These are phyloP conservation scores for Verticillium tricorpus DNA, from an alignment of 2,329 filamentous ascomycete species.

Conservation along the genomic window DNA sequence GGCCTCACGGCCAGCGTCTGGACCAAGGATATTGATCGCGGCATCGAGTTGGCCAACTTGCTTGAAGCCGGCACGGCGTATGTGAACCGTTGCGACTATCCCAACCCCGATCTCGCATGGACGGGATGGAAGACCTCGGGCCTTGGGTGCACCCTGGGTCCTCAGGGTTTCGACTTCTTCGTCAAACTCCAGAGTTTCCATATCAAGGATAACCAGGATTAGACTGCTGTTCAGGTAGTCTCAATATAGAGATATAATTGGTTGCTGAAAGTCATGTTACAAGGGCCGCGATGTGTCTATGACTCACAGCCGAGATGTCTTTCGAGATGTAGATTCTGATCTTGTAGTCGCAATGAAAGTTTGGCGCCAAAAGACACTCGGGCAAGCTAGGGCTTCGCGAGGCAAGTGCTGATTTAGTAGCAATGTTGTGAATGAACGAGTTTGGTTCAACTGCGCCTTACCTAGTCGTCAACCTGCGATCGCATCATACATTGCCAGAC, in stretches of 20 bases:
- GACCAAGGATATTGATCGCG: slow-evolving; percentile 78
- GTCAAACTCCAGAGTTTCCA: slow-evolving; percentile 95
- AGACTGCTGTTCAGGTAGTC: too few species aligned
- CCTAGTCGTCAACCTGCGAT: not conserved
- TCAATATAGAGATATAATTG: too few species aligned
- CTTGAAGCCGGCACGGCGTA: slow-evolving; percentile 94
- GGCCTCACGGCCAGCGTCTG: slow-evolving; percentile 92
- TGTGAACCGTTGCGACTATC: slow-evolving; percentile 89
- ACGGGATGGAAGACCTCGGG: slow-evolving; percentile 97
- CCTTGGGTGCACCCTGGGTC: slow-evolving; percentile 84
- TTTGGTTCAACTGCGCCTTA: too few species aligned
- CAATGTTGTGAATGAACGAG: too few species aligned
- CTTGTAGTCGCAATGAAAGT: too few species aligned
- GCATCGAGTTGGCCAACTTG: slow-evolving; percentile 68
- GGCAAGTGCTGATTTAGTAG: too few species aligned
- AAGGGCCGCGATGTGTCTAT: too few species aligned
- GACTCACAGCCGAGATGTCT: too few species aligned
- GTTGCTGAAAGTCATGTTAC: too few species aligned
- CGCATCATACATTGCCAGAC: not conserved
- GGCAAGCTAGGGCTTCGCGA: too few species aligned
- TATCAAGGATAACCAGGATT: not conserved
- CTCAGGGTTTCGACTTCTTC: slow-evolving; percentile 90
- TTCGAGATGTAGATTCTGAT: too few species aligned
- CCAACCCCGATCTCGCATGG: slow-evolving; percentile 92
- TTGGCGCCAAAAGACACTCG: too few species aligned